Evolutionary conservation across 2,329 filamentous ascomycete genomes (phyloP), one percentile per base, ranked within the genome.

Genomic region (Fusarium nurragi): DNA sequence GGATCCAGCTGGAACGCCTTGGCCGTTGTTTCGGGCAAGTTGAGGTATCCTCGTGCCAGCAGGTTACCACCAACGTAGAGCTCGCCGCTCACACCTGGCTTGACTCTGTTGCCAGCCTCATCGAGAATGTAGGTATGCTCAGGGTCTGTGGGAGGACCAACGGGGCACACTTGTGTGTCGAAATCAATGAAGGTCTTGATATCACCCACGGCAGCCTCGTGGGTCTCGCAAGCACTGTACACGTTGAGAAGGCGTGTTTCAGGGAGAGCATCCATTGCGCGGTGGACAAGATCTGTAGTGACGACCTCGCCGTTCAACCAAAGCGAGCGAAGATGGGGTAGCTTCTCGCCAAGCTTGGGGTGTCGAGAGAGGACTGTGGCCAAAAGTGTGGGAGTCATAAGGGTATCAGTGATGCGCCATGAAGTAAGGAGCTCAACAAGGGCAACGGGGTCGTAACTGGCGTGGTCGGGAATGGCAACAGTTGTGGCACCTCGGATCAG

Each of bases 301-400:
- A 94, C 91, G 2, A 94, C 91, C 77, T 94, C 91, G 46, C 91
- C 91, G 68, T 94, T 94, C 26, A 94, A 81, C 91, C 91, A 94
- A 26, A 94, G 77, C 0, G 89, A 91, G 40, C 85, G 86, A 54
- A 94, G 79, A 18, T 89, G 77, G 9, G 89, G 88, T 10, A 94
- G 81, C 38, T 86, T 84, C 23, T 81, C 78, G 18, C 84, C 86
- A 48, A 94, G 83, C 40, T 88, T 82, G 9, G 89, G 81, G 73
- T 93, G 88, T 39, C 90, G 84, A 2, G 90, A 84, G 18, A 94
- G 83, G 4, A 93, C 87, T 3, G 91, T 90, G 23, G 91, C 88
- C 41, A 94, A 81, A 14, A 94, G 83, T 0, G 91, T 94, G 0
- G 91, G 91, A 0, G 91, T 94, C 90, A 94, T 94, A 50, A 94